Conservation (phyloP, 179 eudicot genomes). For the Corrigiola litoralis region DNA sequence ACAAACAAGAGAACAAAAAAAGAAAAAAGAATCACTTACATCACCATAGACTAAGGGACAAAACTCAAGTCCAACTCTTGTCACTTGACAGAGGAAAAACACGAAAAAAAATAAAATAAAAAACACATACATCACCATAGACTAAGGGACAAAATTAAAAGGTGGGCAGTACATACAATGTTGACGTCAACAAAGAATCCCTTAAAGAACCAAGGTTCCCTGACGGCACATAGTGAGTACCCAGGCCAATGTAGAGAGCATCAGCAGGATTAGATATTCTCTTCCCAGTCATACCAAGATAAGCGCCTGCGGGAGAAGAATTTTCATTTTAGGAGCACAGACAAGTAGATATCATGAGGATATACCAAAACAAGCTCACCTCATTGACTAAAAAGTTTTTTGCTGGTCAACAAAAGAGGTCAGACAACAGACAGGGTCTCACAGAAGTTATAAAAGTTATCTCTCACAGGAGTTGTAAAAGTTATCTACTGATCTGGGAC, state of each 20-base stretch:
- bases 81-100: not conserved
- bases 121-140: not conserved
- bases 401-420: too few relatives aligned
- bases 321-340: not conserved
- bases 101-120: too few relatives aligned
- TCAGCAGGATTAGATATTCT: conserved; percentile 84
- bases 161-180: conserved; percentile 49
- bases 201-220: conserved; percentile 61
- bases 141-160: not conserved
- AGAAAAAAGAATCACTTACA: not conserved
- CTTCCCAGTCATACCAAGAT: conserved; percentile 93
- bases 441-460: too few relatives aligned
- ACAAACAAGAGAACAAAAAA: too few relatives aligned
- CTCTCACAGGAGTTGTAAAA: too few relatives aligned
- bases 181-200: conserved; percentile 57
- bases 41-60: not conserved
- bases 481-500: not conserved
- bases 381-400: too few relatives aligned
- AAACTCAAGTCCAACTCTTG: too few relatives aligned
- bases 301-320: conserved; percentile 57
- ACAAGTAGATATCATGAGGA: too few relatives aligned
- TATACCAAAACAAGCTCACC: too few relatives aligned
- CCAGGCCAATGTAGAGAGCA: conserved; percentile 84
- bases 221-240: conserved; percentile 84
- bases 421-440: too few relatives aligned